Evolutionary conservation across 257 asterid species (phyloP), one percentile per base, ranked within the genome.

Genomic region (Solanum chaucha): DNA sequence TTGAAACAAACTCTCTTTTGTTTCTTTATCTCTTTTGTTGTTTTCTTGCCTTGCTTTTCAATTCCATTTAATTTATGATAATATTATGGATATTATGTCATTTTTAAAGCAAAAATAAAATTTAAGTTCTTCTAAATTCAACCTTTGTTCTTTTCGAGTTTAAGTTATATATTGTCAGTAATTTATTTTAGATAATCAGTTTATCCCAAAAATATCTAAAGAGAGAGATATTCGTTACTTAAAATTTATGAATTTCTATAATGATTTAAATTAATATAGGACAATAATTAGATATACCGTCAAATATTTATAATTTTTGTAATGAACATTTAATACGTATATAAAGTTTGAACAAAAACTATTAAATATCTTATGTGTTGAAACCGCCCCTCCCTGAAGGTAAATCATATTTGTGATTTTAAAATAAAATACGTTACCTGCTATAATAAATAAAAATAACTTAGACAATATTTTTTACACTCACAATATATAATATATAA

Each of bases 1-100:
- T 64, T 90, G 87, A 91, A 90, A 89, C 83, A 87, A 87, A 61
- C 87, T 32, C 61, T 71, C 91, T 73, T 68, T 26, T 24, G 89
- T 87, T 90, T 88, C 85, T 88, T 86, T 90, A 91, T 32, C 61
- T 71, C 91, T 73, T 68, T 26, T 24, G 89, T 87, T 90, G 88
- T 84, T 48, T 89, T 86, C 82, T 90, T 89, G 87, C 84, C 80
- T 20, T 89, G 88, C 64, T 88, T 82, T 75, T 70, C 26, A 28
- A 70, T 59, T 78, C 73, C 65, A 87, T 85, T 85, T 81, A 87
- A 84, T 85, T 44, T 71, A 22, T 24, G 28, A 32, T 12, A 19
- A 34, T 83, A 71, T 84, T 40, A 77, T 75, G 58, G 6, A 34
- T 83, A 71, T 84, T 40, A 77, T 75, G 58, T 20, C 48, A 38